phyloP scores from a whole-genome alignment of 495 filamentous ascomycete species.

The Aspergillus asperescens region DNA sequence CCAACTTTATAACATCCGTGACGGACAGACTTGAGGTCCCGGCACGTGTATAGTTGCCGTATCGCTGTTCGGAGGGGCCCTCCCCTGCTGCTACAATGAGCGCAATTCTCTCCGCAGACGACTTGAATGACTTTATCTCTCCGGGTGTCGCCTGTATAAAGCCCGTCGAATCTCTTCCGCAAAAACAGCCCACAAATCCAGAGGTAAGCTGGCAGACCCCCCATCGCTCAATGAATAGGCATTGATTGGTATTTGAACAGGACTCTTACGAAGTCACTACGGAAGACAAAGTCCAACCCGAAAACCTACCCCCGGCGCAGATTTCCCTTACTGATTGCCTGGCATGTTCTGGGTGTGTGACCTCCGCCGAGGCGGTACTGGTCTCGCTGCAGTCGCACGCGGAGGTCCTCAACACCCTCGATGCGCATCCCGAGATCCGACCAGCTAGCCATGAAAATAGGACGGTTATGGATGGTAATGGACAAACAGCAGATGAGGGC shows the following conservation, averaged over 20 bases:
- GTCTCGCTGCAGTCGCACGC: constrained; percentile 87
- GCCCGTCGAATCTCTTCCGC: constrained; percentile 83
- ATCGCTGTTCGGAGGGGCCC: not conserved
- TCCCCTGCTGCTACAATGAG: constrained; percentile 59
- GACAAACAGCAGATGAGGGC: constrained; percentile 38
- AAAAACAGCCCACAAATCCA: constrained; percentile 34
- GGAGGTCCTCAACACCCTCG: constrained; percentile 80
- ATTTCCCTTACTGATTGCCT: constrained; percentile 97
- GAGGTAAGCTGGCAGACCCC: constrained; percentile 29
- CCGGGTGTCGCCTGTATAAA: constrained; percentile 98
- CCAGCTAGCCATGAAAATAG: constrained; percentile 20
- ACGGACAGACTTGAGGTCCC: not conserved
- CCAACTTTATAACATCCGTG: not conserved
- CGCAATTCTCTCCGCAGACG: constrained; percentile 92
- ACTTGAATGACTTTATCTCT: constrained; percentile 97
- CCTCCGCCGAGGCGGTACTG: constrained; percentile 90
- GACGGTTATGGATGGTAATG: constrained; percentile 22
- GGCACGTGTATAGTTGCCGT: not conserved
- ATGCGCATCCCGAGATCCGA: constrained; percentile 53
- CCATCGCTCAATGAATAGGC: constrained; percentile 6
- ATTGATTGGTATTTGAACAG: constrained; percentile 36
- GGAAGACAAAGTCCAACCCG: constrained; percentile 67
- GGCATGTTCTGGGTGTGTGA: constrained; percentile 96
- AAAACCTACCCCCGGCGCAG: constrained; percentile 62
- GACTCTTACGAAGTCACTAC: constrained; percentile 83